Evolutionary conservation across 306 rosid species (phyloP).

Genomic region (Argentina anserina): DNA sequence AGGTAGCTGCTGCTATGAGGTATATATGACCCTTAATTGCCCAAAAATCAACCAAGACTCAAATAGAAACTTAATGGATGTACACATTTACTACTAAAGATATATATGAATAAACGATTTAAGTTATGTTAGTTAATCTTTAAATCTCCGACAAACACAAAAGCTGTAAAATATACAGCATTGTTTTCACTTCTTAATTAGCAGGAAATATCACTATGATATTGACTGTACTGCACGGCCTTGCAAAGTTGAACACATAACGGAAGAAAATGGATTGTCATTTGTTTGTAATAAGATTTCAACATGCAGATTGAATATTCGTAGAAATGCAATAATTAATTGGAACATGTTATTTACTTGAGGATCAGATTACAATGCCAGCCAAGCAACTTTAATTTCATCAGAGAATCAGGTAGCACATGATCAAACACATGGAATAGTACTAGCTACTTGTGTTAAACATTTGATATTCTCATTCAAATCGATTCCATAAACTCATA

Average conservation of each 20-base stretch:
- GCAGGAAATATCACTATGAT: not conserved
- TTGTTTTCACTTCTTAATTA: not conserved
- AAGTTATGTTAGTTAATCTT: not conserved
- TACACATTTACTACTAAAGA: not conserved
- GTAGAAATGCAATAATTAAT: not conserved
- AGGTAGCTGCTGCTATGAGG: not conserved
- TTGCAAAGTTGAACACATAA: not conserved
- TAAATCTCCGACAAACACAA: not conserved
- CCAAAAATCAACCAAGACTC: not conserved
- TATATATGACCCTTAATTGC: not conserved
- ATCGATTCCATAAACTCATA: not conserved
- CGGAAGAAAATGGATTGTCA: not conserved
- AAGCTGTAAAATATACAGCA: not conserved
- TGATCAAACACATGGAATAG: not conserved
- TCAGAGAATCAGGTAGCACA: not conserved
- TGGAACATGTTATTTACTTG: not conserved
- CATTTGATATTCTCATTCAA: conserved; percentile 8
- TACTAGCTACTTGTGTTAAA: not conserved
- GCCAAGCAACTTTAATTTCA: not conserved
- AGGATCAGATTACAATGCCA: conserved; percentile 1
- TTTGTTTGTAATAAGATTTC: not conserved
- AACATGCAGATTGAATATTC: not conserved
- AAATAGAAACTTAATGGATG: not conserved
- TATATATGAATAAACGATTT: not conserved
- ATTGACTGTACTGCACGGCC: not conserved